A percentile compares a stretch with the other conserved stretches of the same genome.
Conservation (phyloP, 371 early-diverging fungal genomes). For the Aphelidium insulamus region DNA sequence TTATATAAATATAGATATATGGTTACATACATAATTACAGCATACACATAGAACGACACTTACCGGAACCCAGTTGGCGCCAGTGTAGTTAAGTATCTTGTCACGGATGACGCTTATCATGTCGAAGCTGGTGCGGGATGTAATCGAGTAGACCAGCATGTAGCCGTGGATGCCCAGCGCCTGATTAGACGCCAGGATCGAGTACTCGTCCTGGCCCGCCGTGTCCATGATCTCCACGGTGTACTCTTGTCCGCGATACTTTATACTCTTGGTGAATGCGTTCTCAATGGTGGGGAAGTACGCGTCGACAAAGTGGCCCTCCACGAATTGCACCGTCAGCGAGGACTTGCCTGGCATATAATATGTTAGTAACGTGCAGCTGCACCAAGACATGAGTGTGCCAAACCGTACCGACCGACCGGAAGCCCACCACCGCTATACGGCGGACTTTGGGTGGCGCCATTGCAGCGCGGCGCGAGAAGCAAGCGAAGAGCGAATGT, state of each 20-base stretch:
- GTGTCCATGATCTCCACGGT: constrained; percentile 82
- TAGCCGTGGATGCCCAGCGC: constrained; percentile 81
- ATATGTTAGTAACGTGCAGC: too few species aligned
- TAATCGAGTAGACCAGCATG: constrained; percentile 80
- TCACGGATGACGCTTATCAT: constrained; percentile 73
- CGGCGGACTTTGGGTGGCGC: too few species aligned
- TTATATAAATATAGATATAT: not conserved
- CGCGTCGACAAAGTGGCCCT: constrained; percentile 71
- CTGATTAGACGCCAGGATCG: constrained; percentile 69
- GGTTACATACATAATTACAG: not conserved
- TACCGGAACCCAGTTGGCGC: constrained; percentile 66
- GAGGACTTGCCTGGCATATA: constrained; percentile 83
- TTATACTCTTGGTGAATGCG: constrained; percentile 65
- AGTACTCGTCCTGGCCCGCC: constrained; percentile 93
- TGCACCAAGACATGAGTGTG: too few species aligned
- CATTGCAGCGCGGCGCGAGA: too few species aligned
- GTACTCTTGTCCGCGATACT: constrained; percentile 60
- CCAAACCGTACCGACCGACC: too few species aligned
- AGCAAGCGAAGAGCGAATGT: too few species aligned
- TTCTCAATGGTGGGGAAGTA: constrained; percentile 90
- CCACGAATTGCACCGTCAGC: constrained; percentile 77
- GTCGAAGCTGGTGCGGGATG: constrained; percentile 62
- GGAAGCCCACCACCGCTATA: too few species aligned
- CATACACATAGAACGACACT: too few species aligned
- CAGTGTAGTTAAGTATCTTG: constrained; percentile 81